Evolutionary conservation across 2,329 filamentous ascomycete genomes (phyloP), one percentile per base, ranked within the genome.

Genomic region (Elsinoe necatrix): DNA sequence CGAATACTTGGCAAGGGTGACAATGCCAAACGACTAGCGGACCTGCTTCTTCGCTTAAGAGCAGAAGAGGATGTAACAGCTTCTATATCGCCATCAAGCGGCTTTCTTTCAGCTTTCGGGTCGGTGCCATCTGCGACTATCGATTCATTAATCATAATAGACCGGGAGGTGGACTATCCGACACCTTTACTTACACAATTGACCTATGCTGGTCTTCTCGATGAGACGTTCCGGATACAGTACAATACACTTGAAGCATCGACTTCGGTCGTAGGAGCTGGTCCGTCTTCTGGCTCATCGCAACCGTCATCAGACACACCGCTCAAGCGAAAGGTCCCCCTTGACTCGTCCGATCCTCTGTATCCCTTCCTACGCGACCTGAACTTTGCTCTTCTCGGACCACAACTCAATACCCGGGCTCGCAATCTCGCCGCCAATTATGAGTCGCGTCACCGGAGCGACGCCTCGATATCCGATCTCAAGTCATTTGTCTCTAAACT

Each of bases 1-100:
- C 83, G 92, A 12, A 93, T 98, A 58, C 85, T 95, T 47, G 93
- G 93, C 25, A 97, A 98, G 72, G 93, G 93, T 18, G 91, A 98
- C 64, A 91, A 95, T 69, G 92, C 90, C 34, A 91, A 92, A 67
- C 84, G 84, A 51, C 81, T 98, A 1, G 87, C 90, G 43, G 91
- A 97, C 67, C 77, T 96, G 9, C 80, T 98, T 7, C 78, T 87
- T 47, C 87, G 90, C 29, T 96, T 96, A 89, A 85, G 92, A 61
- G 90, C 91, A 67, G 93, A 98, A 72, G 90, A 95, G 67, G 84
- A 88, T 63, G 81, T 71, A 57, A 71, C 68, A 34, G 62, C 66
- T 14, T 65, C 67, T 2, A 63, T 80, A 42, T 66, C 68, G 52
- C 63, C 67, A 1, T 66, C 61, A 47, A 68, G 64, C 29, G 77